Conservation (phyloP, 257 asterid genomes). For the Vinca minor region DNA sequence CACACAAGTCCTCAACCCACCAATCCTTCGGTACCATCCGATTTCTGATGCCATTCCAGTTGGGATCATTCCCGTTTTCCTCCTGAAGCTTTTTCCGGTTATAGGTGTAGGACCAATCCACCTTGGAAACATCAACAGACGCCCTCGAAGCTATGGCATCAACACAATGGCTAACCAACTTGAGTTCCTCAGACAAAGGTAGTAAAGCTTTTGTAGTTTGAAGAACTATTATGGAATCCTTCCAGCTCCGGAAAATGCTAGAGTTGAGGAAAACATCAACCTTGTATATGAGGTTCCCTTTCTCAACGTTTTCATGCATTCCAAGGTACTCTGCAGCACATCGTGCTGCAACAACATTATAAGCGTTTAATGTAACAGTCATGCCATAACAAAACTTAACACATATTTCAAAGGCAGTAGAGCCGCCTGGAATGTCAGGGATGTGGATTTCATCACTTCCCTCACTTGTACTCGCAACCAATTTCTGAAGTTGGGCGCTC, state of each 20-base stretch:
- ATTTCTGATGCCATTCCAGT: slow-evolving; percentile 51
- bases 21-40: slow-evolving; percentile 72
- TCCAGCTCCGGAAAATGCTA: slow-evolving; percentile 86
- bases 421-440: slow-evolving; percentile 82
- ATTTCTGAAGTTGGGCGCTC: slow-evolving; percentile 60
- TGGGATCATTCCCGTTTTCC: slow-evolving; percentile 58
- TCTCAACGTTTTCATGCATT: slow-evolving; percentile 73
- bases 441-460: slow-evolving; percentile 60
- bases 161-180: slow-evolving; percentile 58
- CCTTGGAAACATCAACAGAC: slow-evolving; percentile 64
- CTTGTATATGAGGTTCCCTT: slow-evolving; percentile 82
- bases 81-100: slow-evolving; percentile 67
- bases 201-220: slow-evolving; percentile 53
- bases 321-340: slow-evolving; percentile 93
- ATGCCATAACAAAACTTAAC: slow-evolving; percentile 90
- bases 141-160: slow-evolving; percentile 78
- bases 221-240: slow-evolving; percentile 84
- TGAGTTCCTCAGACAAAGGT: slow-evolving; percentile 65
- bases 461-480: slow-evolving; percentile 49
- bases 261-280: slow-evolving; percentile 78
- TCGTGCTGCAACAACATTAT: slow-evolving; percentile 64
- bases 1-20: slow-evolving; percentile 94
- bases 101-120: slow-evolving; percentile 84
- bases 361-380: slow-evolving; percentile 78
- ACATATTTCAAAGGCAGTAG: slow-evolving; percentile 70